Percentiles rank a stretch among this genome's conserved stretches.
Conservation (phyloP, 805 yeast genomes). For the Ogataea philodendri region DNA sequence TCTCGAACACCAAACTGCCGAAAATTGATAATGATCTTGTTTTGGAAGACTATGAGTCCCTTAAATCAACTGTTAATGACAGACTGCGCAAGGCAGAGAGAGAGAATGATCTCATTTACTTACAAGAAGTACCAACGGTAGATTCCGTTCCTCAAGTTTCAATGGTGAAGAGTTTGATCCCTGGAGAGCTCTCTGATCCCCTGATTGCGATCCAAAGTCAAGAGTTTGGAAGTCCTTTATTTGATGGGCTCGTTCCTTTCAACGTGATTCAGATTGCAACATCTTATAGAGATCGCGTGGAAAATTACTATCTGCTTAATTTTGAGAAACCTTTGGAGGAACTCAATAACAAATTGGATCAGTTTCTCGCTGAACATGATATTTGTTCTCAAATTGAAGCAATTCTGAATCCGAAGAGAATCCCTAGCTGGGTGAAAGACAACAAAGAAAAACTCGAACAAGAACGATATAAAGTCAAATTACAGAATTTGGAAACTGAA, state of each 20-base stretch:
- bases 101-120: slow-evolving; percentile 79
- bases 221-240: slow-evolving; percentile 37
- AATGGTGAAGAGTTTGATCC: slow-evolving; percentile 47
- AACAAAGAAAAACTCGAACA: slow-evolving; percentile 53
- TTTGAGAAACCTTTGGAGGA: slow-evolving; percentile 46
- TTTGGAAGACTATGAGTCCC: slow-evolving; percentile 50
- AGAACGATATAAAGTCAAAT: slow-evolving; percentile 48
- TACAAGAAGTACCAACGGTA: slow-evolving; percentile 57
- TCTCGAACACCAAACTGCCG: slow-evolving; percentile 40
- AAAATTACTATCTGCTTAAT: slow-evolving; percentile 46
- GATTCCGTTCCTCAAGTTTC: slow-evolving; percentile 44
- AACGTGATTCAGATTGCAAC: slow-evolving; percentile 61
- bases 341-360: slow-evolving; percentile 43
- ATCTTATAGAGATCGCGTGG: slow-evolving; percentile 66
- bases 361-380: slow-evolving; percentile 46
- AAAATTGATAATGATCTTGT: slow-evolving; percentile 44
- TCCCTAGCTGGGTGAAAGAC: slow-evolving; percentile 57
- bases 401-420: slow-evolving; percentile 50
- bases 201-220: slow-evolving; percentile 27
- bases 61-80: slow-evolving; percentile 44
- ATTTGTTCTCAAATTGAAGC: slow-evolving; percentile 65
- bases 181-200: slow-evolving; percentile 39
- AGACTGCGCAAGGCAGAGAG: slow-evolving; percentile 57
- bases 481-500: slow-evolving; percentile 45
- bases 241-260: slow-evolving; percentile 65